Evolutionary conservation across 768 basidiomycete species (phyloP).

Genomic region (Paxillus ammoniavirescens): DNA sequence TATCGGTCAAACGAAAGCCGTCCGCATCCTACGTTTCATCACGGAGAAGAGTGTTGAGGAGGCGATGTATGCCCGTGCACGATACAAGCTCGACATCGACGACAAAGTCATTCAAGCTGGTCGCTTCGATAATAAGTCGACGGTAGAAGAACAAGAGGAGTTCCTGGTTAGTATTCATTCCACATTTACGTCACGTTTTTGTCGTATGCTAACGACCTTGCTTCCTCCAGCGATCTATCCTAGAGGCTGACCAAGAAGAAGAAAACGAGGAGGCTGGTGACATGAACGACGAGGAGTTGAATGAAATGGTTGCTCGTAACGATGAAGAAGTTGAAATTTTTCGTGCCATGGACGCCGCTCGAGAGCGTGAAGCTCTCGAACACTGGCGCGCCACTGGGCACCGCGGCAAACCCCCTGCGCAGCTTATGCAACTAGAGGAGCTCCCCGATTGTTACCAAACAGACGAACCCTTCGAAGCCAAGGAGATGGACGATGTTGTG

Average conservation of each 20-base stretch:
- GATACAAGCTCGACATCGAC: constrained; percentile 96
- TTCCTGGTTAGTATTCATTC: constrained; percentile 64
- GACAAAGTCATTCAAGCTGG: constrained; percentile 99
- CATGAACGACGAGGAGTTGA: constrained; percentile 94
- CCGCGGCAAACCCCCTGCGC: constrained; percentile 72
- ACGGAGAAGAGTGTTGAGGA: constrained; percentile 99
- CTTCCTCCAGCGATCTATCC: constrained; percentile 70
- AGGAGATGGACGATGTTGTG: constrained; percentile 45
- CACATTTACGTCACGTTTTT: not conserved
- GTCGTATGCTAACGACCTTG: not conserved
- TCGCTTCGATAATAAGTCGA: constrained; percentile 98
- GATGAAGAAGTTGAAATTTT: constrained; percentile 80
- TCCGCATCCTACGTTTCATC: constrained; percentile 94
- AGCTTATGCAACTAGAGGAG: constrained; percentile 84
- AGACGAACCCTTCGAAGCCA: constrained; percentile 77
- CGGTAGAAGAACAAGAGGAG: constrained; percentile 96
- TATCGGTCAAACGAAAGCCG: constrained; percentile 98
- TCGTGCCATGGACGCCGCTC: constrained; percentile 77
- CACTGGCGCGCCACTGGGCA: constrained; percentile 73
- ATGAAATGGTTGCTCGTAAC: constrained; percentile 83
- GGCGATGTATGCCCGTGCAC: constrained; percentile 93
- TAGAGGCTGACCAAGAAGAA: constrained; percentile 88
- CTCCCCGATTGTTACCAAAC: constrained; percentile 89
- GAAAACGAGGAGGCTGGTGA: constrained; percentile 88
- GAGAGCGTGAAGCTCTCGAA: constrained; percentile 64